These are phyloP conservation scores for Niebla homalea DNA, from an alignment of 495 filamentous ascomycete species.

Conservation along the genomic window DNA sequence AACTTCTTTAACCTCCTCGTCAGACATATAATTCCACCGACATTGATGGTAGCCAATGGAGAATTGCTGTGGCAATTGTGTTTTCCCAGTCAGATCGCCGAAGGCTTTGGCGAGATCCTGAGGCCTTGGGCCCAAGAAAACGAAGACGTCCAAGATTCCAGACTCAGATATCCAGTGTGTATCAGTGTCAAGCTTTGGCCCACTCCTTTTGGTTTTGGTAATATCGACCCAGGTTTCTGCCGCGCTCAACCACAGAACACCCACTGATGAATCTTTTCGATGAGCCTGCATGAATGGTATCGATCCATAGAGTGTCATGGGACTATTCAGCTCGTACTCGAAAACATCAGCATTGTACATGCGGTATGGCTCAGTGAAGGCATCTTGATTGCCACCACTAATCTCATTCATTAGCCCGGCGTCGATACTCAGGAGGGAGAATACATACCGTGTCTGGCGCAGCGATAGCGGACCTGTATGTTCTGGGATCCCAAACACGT, in stretches of 20 bases:
- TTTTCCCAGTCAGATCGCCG: slow-evolving; percentile 76
- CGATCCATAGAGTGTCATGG: slow-evolving; percentile 90
- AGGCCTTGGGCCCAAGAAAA: slow-evolving; percentile 80
- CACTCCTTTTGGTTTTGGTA: slow-evolving; percentile 57
- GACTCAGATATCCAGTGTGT: slow-evolving; percentile 95
- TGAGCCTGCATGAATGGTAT: slow-evolving; percentile 98
- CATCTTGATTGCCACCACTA: not conserved
- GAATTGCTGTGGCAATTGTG: slow-evolving; percentile 78
- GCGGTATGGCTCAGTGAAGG: slow-evolving; percentile 57
- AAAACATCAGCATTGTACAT: slow-evolving; percentile 95
- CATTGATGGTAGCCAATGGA: slow-evolving; percentile 91
- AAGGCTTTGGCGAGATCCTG: slow-evolving; percentile 66
- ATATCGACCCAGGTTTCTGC: slow-evolving; percentile 97
- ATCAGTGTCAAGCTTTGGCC: slow-evolving; percentile 54
- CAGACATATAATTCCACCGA: slow-evolving; percentile 95
- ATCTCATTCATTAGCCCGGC: not conserved
- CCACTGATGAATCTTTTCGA: slow-evolving; percentile 79
- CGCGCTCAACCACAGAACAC: slow-evolving; percentile 93
- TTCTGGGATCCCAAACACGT: slow-evolving; percentile 89
- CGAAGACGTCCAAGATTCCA: slow-evolving; percentile 79
- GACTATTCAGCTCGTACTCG: slow-evolving; percentile 89
- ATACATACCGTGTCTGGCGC: slow-evolving; percentile 58
- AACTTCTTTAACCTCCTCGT: slow-evolving; percentile 90
- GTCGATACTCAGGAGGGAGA: not conserved
- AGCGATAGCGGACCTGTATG: slow-evolving; percentile 79